Conservation (phyloP, 108 stramenopile species). For the Pseudonitzschia delicatissima region DNA sequence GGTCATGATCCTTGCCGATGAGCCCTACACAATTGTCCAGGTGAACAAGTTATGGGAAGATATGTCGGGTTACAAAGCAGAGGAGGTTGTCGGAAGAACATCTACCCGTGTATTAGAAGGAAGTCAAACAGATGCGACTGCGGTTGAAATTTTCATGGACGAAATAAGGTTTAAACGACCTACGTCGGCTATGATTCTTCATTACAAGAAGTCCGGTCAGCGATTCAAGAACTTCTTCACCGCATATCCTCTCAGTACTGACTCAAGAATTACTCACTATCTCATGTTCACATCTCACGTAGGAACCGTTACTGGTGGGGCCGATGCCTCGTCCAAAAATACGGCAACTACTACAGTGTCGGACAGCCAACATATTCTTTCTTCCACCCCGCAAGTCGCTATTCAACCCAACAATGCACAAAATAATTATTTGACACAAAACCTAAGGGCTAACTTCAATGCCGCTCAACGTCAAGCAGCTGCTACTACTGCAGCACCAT, state of each 20-base stretch:
- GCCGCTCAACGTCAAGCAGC: slow-evolving; percentile 10
- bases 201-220: slow-evolving; percentile 68
- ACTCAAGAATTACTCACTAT: slow-evolving; percentile 82
- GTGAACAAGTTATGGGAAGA: slow-evolving; percentile 89
- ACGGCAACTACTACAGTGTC: background rate
- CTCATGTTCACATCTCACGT: slow-evolving; percentile 63
- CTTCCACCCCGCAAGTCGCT: background rate
- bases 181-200: slow-evolving; percentile 60
- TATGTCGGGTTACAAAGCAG: slow-evolving; percentile 79
- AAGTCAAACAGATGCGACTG: slow-evolving; percentile 43
- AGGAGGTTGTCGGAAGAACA: slow-evolving; percentile 80
- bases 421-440: background rate
- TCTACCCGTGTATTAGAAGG: slow-evolving; percentile 75
- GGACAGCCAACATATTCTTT: background rate
- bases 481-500: background rate
- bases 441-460: slow-evolving; percentile 13
- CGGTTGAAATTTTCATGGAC: slow-evolving; percentile 58
- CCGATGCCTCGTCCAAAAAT: background rate
- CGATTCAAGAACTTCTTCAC: slow-evolving; percentile 59
- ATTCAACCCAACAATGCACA: background rate
- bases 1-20: slow-evolving; percentile 83
- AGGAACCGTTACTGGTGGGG: slow-evolving; percentile 35
- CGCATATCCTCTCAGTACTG: slow-evolving; percentile 78
- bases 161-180: slow-evolving; percentile 78
- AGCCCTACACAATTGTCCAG: slow-evolving; percentile 85